Conservation (phyloP, 1,139 yeast species). For the Blastobotrys proliferans region DNA sequence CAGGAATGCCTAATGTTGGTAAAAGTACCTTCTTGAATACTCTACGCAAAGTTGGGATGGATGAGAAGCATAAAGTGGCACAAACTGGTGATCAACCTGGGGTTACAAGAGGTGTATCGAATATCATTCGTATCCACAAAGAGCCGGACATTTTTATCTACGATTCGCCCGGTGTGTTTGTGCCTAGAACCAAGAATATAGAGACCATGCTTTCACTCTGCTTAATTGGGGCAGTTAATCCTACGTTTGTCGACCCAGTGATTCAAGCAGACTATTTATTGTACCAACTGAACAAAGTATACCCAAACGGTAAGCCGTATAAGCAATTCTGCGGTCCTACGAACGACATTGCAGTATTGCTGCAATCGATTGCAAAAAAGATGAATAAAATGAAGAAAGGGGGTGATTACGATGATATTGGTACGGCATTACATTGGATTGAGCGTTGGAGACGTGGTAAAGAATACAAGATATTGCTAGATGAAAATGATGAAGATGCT, state of each 20-base stretch:
- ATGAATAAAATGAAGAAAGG: conserved; percentile 32
- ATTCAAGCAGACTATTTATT: conserved; percentile 83
- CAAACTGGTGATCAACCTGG: conserved; percentile 88
- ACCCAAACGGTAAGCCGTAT: conserved; percentile 33
- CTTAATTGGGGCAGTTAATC: conserved; percentile 73
- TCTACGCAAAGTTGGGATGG: conserved; percentile 55
- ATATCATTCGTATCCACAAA: conserved; percentile 58
- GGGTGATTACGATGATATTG: conserved; percentile 46
- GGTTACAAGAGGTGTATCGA: conserved; percentile 77
- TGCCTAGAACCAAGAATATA: conserved; percentile 53
- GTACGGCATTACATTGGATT: conserved; percentile 67
- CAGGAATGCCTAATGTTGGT: conserved; percentile 98
- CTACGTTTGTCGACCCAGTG: conserved; percentile 70
- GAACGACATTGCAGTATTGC: conserved; percentile 61
- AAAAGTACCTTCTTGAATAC: conserved; percentile 86
- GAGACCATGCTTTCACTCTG: conserved; percentile 75
- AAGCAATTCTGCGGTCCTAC: conserved; percentile 59
- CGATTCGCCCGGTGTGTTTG: conserved; percentile 91
- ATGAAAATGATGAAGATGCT: conserved; percentile 30
- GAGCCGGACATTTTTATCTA: conserved; percentile 68
- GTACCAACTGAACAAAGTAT: conserved; percentile 54
- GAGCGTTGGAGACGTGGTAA: conserved; percentile 64
- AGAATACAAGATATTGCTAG: conserved; percentile 37
- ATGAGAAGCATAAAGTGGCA: conserved; percentile 59
- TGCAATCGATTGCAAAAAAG: conserved; percentile 49